Base-by-base conservation (phyloP, 441 rosid species). In the Geranium incanum region DNA sequence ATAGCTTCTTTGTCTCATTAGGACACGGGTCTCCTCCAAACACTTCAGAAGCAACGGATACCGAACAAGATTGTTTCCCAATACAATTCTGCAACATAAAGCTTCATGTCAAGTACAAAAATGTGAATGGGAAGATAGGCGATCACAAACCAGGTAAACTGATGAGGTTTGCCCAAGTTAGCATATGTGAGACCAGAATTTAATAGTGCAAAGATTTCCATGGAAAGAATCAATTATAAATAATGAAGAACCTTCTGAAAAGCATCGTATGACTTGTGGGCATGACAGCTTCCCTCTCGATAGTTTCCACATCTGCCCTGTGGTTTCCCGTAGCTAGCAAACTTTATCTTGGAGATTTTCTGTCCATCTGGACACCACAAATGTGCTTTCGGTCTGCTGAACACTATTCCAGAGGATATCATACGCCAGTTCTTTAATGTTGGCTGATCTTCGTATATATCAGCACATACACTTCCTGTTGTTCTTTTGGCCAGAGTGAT, bases 281-380 rank as follows among this genome's bases (percentile, higher is more conserved):
- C 89, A 66, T 95, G 99, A 79, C 99, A 95, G 69, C 86, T 70
- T 77, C 99, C 99, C 79, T 95, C 94, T 77, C 87, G 89, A 81
- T 88, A 95, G 72, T 85, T 87, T 28, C 99, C 99, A 48, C 99
- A 95, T 13, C 90, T 93, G 71, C 99, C 99, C 13, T 89, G 73
- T 55, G 98, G 99, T 77, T 95, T 91, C 36, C 99, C 99, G 7
- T 88, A 95, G 84, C 99, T 95, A 0, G 99, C 98, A 41, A 95
- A 95, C 76, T 89, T 95, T 6, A 95, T 95, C 74, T 89, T 75
- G 38, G 90, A 84, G 74, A 95, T 91, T 5, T 89, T 70, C 74
- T 90, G 93, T 68, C 97, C 99, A 23, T 77, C 82, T 74, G 83
- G 86, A 76, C 99, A 95, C 72, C 75, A 83, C 76, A 95, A 80